phyloP scores from a whole-genome alignment of 129 eudicot species.

The Dittrichia graveolens region DNA sequence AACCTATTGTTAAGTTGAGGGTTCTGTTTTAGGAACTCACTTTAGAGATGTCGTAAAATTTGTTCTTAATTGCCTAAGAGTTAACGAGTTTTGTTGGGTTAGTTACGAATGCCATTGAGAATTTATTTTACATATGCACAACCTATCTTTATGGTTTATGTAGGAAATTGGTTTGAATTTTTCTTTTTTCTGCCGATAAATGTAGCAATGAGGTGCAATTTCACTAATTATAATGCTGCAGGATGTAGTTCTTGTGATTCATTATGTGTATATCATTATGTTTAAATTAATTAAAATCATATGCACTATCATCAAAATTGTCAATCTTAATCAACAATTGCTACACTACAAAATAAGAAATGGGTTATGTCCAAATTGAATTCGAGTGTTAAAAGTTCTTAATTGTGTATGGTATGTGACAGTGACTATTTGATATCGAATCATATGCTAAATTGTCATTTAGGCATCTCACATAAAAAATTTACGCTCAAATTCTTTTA shows the following conservation, averaged over 20 bases:
- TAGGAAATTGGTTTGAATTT: too few relatives aligned
- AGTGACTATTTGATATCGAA: too few relatives aligned
- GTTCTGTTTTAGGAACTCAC: neutral
- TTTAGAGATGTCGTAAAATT: neutral
- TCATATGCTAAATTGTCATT: neutral
- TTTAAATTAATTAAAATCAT: neutral
- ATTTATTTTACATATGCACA: too few relatives aligned
- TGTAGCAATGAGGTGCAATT: too few relatives aligned
- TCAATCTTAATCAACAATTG: too few relatives aligned
- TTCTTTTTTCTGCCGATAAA: too few relatives aligned
- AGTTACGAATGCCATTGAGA: neutral
- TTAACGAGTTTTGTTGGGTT: slow-evolving; percentile 7
- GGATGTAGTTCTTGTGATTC: neutral
- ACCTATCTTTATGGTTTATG: too few relatives aligned
- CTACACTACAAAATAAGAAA: too few relatives aligned
- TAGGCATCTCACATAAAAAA: slow-evolving; percentile 2
- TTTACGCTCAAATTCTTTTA: neutral
- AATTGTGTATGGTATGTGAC: too few relatives aligned
- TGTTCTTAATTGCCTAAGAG: neutral
- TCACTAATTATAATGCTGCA: neutral
- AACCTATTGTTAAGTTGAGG: neutral
- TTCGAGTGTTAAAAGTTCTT: too few relatives aligned
- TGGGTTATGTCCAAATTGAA: too few relatives aligned
- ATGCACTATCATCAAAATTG: neutral
- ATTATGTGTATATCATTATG: neutral